Evolutionary conservation across 176 grass and related monocot genomes (phyloP).

Genomic region (Musa beccarii): DNA sequence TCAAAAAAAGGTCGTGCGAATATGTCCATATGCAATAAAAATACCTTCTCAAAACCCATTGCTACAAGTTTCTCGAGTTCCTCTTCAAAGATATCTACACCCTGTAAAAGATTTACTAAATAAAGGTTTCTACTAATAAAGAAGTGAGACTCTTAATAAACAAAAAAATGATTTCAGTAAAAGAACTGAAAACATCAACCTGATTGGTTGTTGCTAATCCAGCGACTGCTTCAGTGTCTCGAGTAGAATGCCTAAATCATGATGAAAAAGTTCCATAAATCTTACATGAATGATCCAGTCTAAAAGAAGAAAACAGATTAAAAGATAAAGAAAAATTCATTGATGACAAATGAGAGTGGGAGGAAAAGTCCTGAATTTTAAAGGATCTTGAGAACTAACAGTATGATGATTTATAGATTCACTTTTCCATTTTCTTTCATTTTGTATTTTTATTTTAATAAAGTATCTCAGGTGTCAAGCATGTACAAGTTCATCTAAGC

Average conservation of each 20-base stretch:
- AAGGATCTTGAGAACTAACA: too few species aligned
- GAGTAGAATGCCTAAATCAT: slow-evolving; percentile 40
- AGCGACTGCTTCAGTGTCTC: slow-evolving; percentile 45
- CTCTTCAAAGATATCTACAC: slow-evolving; percentile 81
- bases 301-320: background rate
- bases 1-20: too few species aligned
- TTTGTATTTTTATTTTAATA: too few species aligned
- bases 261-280: background rate
- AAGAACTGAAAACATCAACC: slow-evolving; percentile 26
- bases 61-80: slow-evolving; percentile 76
- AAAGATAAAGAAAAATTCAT: background rate
- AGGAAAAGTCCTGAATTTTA: too few species aligned
- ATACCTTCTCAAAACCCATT: slow-evolving; percentile 98
- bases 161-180: background rate
- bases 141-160: slow-evolving; percentile 12
- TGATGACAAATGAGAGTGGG: background rate
- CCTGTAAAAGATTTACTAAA: slow-evolving; percentile 41
- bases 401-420: too few species aligned
- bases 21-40: background rate
- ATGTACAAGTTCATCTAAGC: too few species aligned
- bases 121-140: slow-evolving; percentile 8
- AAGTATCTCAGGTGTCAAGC: too few species aligned
- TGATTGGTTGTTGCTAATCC: slow-evolving; percentile 40
- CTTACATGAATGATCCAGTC: background rate
- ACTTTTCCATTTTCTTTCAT: too few species aligned